Base-by-base conservation (phyloP, 1,284 basidiomycete species). In the Xanthoconium separans region DNA sequence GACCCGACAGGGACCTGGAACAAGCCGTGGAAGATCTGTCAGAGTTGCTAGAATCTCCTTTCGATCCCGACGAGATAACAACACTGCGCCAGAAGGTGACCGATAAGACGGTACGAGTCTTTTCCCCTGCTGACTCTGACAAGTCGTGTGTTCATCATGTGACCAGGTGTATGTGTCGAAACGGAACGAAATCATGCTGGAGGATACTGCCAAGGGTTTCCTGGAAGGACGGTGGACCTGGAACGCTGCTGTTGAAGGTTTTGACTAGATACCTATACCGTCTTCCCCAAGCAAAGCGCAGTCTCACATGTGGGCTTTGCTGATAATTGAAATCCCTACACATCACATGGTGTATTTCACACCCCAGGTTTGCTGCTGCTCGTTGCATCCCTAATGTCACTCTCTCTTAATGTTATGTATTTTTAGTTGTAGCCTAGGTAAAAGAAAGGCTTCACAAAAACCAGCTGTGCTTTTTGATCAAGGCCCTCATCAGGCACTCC, bases 1-100 rank as follows among this genome's bases (percentile, higher is more conserved):
- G 29, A 27, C 12, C 49, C 34, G 40, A 36, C 58, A 92, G 93
- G 66, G 95, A 99, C 70, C 77, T 99, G 42, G 96, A 99, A 73
- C 83, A 84, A 59, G 96, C 96, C 0, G 95, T 98, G 3, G 97
- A 99, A 69, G 92, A 96, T 57, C 79, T 99, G 4, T 93, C 93
- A 0, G 95, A 96, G 70, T 75, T 97, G 43, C 77, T 99, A 31
- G 96, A 99, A 74, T 84, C 85, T 45, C 93, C 92, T 22, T 88
- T 98, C 58, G 94, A 98, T 61, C 75, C 88, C 2, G 91, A 94
- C 60, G 82, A 81, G 48, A 95, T 98, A 64, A 80, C 91, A 16
- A 76, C 81, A 13, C 74, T 99, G 55, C 82, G 95, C 53, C 91
- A 95, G 74, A 91, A 93, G 71, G 93, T 97, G 53, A 98, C 94